A percentile compares a stretch with the other conserved stretches of the same genome.
Evolutionary conservation across 176 grass and related monocot species (phyloP).

Genomic region (Paspalum vaginatum): DNA sequence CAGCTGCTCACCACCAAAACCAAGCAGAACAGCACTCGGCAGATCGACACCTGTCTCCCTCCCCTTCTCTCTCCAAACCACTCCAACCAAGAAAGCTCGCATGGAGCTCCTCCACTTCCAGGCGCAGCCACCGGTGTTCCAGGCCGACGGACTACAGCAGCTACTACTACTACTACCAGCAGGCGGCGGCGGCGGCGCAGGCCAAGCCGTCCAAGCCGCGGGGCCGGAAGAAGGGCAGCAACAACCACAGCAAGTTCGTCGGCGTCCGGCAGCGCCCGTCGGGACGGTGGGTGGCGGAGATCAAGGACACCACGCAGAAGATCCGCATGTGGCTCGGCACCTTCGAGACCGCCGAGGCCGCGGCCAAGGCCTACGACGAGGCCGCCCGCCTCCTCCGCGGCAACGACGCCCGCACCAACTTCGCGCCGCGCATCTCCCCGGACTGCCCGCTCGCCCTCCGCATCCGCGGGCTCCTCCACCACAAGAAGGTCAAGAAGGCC

Average conservation of each 20-base stretch:
- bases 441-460: conserved; percentile 70
- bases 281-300: conserved; percentile 91
- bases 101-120: conserved; percentile 93
- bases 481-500: conserved; percentile 78
- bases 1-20: conserved; percentile 42
- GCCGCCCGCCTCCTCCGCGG: conserved; percentile 90
- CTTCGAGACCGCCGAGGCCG: conserved; percentile 82
- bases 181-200: conserved; percentile 45
- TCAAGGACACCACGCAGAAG: conserved; percentile 96
- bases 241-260: conserved; percentile 75
- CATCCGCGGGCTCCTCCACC: conserved; percentile 74
- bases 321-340: conserved; percentile 98
- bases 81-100: conserved; percentile 33
- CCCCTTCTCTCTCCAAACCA: not conserved
- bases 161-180: conserved; percentile 65
- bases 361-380: conserved; percentile 65
- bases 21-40: conserved; percentile 38
- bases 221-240: conserved; percentile 58
- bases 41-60: conserved; percentile 43
- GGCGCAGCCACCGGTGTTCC: conserved; percentile 18
- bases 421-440: conserved; percentile 48
- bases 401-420: conserved; percentile 86
- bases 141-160: conserved; percentile 47
- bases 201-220: conserved; percentile 63
- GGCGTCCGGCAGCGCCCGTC: conserved; percentile 84